Evolutionary conservation across 1,284 basidiomycete genomes (phyloP).

Genomic region (Stereum hirsutum): DNA sequence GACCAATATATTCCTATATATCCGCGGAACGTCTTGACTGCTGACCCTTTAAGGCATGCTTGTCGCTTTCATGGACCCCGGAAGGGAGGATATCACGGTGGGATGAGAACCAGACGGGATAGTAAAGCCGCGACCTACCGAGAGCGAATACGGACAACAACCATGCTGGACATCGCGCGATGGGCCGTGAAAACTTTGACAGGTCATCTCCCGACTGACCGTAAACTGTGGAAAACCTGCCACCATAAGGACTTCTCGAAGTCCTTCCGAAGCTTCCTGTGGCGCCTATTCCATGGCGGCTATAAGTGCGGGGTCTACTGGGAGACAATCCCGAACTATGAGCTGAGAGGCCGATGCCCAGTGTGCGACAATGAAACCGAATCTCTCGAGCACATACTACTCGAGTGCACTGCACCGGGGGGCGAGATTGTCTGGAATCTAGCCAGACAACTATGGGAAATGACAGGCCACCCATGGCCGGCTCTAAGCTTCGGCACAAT

Average conservation of each 20-base stretch:
- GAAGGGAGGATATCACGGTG: no score
- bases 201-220: not conserved
- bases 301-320: slow-evolving; percentile 6
- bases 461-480: slow-evolving; percentile 6
- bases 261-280: not conserved
- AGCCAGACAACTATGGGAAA: slow-evolving; percentile 8
- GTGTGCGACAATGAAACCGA: slow-evolving; percentile 9
- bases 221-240: slow-evolving; percentile 8
- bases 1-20: no score
- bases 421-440: slow-evolving; percentile 10
- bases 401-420: slow-evolving; percentile 8
- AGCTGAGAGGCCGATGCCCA: slow-evolving; percentile 6
- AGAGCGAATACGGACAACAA: no score
- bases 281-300: not conserved
- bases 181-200: not conserved
- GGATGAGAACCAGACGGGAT: no score
- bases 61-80: no score
- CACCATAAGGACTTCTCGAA: not conserved
- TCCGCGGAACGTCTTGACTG: no score
- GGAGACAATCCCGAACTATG: slow-evolving; percentile 1
- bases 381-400: slow-evolving; percentile 13
- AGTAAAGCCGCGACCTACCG: no score
- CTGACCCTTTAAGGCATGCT: no score
- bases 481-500: slow-evolving; percentile 8
- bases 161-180: not conserved